A percentile compares a stretch with the other conserved stretches of the same genome.
These are phyloP conservation scores for Mortierella antarctica DNA, from an alignment of 192 early-diverging fungal genomes.

Conservation along the genomic window DNA sequence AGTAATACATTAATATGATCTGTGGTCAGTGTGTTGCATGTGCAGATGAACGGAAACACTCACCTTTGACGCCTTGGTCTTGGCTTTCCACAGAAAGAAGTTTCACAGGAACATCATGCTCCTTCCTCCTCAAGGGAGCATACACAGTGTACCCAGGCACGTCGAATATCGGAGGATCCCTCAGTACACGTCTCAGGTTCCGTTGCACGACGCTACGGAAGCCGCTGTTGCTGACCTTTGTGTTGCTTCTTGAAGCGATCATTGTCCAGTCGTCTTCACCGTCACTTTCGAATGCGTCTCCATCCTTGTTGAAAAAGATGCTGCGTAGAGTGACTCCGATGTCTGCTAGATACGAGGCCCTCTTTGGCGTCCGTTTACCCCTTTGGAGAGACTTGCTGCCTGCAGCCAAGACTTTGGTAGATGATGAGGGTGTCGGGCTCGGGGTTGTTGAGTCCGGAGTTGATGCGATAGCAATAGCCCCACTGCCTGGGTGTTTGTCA, in stretches of 20 bases:
- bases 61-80: background rate
- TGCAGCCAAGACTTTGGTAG: background rate
- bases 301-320: constrained; percentile 24
- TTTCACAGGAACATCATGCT: constrained; percentile 33
- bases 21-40: too few species aligned
- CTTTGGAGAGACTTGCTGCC: background rate
- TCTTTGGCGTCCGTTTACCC: background rate
- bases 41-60: too few species aligned
- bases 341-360: background rate
- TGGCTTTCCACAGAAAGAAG: background rate
- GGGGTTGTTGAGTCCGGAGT: background rate
- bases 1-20: background rate
- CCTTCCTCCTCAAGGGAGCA: constrained; percentile 15
- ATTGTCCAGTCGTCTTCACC: constrained; percentile 23
- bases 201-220: constrained; percentile 11
- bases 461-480: too few species aligned
- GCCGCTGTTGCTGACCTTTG: background rate
- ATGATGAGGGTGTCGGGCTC: background rate
- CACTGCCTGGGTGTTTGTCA: too few species aligned
- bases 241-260: background rate
- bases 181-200: constrained; percentile 32
- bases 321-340: background rate
- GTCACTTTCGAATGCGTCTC: constrained; percentile 5
- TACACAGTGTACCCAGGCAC: constrained; percentile 17
- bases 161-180: constrained; percentile 30